Base-by-base conservation (phyloP, 2,329 filamentous ascomycete species). In the Rhynchosporium secalis region DNA sequence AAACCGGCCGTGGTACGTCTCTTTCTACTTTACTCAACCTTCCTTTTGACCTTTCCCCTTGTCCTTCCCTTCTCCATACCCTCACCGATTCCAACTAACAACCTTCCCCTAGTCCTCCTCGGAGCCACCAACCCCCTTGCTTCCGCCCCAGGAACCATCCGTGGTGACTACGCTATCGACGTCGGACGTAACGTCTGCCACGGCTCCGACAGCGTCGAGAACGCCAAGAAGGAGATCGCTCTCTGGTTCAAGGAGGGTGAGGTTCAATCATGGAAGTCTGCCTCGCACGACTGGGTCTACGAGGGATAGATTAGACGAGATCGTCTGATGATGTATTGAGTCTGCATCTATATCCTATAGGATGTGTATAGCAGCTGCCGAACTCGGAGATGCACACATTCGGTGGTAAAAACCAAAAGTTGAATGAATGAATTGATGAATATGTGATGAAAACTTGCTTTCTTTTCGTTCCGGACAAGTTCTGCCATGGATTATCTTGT, bases 131-230 rank as follows among this genome's bases (percentile, higher is more conserved):
- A 99, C 90, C 95, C 95, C 76, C 86, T 95, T 71, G 91, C 89
- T 77, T 98, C 94, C 62, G 87, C 89, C 75, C 95, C 95, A 69
- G 95, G 95, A 78, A 99, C 95, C 83, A 99, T 99, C 86, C 94
- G 95, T 83, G 94, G 92, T 80, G 60, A 93, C 83, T 92, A 79
- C 78, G 89, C 89, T 77, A 89, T 94, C 72, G 88, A 92, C 75
- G 89, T 92, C 77, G 95, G 95, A 82, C 92, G 94, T 80, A 99
- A 99, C 86, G 92, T 98, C 83, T 98, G 94, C 91, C 95, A 99
- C 88, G 95, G 95, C 78, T 97, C 92, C 80, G 95, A 99, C 86
- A 88, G 85, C 78, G 94, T 99, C 81, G 95, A 99, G 88, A 96
- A 87, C 84, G 95, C 95, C 81, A 87, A 98, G 90, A 97, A 98